A percentile compares a stretch with the other conserved stretches of the same genome.
phyloP scores from a whole-genome alignment of 768 basidiomycete species.

The Kwoniella mangroviensis region DNA sequence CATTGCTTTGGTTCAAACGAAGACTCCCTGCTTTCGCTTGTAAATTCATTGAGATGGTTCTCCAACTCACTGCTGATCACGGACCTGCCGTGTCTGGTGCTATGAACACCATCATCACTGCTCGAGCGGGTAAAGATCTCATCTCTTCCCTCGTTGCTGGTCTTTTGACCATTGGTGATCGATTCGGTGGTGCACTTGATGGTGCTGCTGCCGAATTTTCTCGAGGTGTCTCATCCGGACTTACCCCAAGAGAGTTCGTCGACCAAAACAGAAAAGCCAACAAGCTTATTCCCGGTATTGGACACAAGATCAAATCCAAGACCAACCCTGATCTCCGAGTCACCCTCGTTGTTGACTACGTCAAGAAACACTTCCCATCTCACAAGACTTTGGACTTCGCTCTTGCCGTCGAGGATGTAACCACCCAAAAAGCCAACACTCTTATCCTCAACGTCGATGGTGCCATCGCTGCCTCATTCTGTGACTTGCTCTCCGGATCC shows the following conservation, averaged over 20 bases:
- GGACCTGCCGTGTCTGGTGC: constrained; percentile 97
- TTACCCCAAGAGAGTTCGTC: constrained; percentile 98
- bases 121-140: constrained; percentile 98
- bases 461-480: constrained; percentile 88
- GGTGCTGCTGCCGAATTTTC: constrained; percentile 98
- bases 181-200: constrained; percentile 97
- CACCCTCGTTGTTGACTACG: constrained; percentile 78
- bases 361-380: constrained; percentile 91
- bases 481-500: constrained; percentile 86
- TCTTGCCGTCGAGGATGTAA: constrained; percentile 95
- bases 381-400: constrained; percentile 93
- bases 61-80: constrained; percentile 99
- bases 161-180: constrained; percentile 94
- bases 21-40: constrained; percentile 87
- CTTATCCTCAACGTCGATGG: constrained; percentile 97
- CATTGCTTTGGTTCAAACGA: constrained; percentile 97
- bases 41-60: constrained; percentile 99
- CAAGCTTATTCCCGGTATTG: constrained; percentile 96
- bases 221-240: constrained; percentile 81
- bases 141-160: constrained; percentile 95
- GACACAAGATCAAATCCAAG: constrained; percentile 96
- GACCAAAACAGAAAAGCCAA: constrained; percentile 89
- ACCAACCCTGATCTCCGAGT: constrained; percentile 60
- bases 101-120: constrained; percentile 99
- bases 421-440: constrained; percentile 96